Percentiles rank a stretch among this genome's conserved stretches.
Evolutionary conservation across 345 rosid species (phyloP).

Genomic region (Moringa oleifera): DNA sequence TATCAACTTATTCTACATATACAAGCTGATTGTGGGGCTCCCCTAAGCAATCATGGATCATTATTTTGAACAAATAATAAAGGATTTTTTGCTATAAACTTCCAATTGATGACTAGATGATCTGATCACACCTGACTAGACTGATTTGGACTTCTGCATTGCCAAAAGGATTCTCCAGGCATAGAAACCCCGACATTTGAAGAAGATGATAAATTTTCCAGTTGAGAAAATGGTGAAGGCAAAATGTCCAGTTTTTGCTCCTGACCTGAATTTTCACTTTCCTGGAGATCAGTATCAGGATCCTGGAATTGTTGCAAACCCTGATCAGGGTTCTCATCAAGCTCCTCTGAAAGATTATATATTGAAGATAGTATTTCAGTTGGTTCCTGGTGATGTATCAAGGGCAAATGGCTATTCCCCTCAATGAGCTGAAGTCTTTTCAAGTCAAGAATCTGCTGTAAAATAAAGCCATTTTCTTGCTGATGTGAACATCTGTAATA

Average conservation of each 20-base stretch:
- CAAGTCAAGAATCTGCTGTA: slow-evolving; percentile 73
- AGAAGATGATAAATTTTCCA: slow-evolving; percentile 40
- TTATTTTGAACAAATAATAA: slow-evolving; percentile 6
- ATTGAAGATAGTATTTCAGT: too few species aligned
- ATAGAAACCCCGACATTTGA: slow-evolving; percentile 35
- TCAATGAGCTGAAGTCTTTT: slow-evolving; percentile 50
- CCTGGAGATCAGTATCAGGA: slow-evolving; percentile 20
- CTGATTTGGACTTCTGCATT: slow-evolving; percentile 49
- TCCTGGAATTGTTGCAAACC: slow-evolving; percentile 25
- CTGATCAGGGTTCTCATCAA: slow-evolving; percentile 17
- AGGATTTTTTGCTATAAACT: slow-evolving; percentile 1
- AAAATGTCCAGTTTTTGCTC: slow-evolving; percentile 41
- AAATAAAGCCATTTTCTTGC: slow-evolving; percentile 34
- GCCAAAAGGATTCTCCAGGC: slow-evolving; percentile 62
- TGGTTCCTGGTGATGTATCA: slow-evolving; percentile 13
- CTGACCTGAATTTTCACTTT: slow-evolving; percentile 21
- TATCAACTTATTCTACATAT: background rate
- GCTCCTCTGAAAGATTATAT: too few species aligned
- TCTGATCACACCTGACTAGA: slow-evolving; percentile 36
- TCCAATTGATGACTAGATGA: slow-evolving; percentile 11
- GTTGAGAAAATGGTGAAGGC: slow-evolving; percentile 33
- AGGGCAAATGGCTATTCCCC: slow-evolving; percentile 16
- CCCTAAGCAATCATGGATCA: background rate
- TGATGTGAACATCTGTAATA: slow-evolving; percentile 16
- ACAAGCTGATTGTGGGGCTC: background rate